Percentiles rank a stretch among this genome's conserved stretches.
These are phyloP conservation scores for Phyllostachys edulis DNA, from an alignment of 176 grass and related monocot species.

Conservation along the genomic window DNA sequence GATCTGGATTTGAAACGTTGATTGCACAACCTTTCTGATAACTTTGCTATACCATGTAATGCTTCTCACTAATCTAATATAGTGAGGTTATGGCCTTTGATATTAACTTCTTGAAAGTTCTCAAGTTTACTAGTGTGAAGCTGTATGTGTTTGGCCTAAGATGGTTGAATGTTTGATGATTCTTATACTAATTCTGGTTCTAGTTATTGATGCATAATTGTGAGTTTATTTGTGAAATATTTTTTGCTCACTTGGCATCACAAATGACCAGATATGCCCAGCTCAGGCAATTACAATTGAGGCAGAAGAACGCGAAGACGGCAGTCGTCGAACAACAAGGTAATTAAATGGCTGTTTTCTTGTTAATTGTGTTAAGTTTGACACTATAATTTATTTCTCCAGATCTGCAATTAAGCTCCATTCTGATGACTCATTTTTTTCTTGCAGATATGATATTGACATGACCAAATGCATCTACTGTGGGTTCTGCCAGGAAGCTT, in stretches of 20 bases:
- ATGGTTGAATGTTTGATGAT: background rate
- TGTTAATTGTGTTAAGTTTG: background rate
- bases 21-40: background rate
- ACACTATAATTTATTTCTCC: background rate
- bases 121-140: background rate
- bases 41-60: background rate
- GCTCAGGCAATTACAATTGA: slow-evolving; percentile 99
- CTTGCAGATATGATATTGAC: slow-evolving; percentile 86
- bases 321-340: slow-evolving; percentile 96
- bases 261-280: slow-evolving; percentile 75
- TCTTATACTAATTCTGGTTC: background rate
- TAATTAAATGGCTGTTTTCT: slow-evolving; percentile 13
- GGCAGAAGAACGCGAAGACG: slow-evolving; percentile 98
- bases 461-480: slow-evolving; percentile 99
- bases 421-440: background rate
- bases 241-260: slow-evolving; percentile 4
- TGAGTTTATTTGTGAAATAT: background rate
- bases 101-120: background rate
- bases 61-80: background rate
- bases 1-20: background rate
- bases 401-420: background rate
- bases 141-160: background rate
- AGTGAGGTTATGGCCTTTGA: background rate
- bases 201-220: slow-evolving; percentile 13
- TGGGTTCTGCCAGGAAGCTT: slow-evolving; percentile 98